Percentiles rank a stretch among this genome's conserved stretches.
These are phyloP conservation scores for Wickerhamiella siamensis DNA, from an alignment of 805 yeast genomes.

Conservation along the genomic window DNA sequence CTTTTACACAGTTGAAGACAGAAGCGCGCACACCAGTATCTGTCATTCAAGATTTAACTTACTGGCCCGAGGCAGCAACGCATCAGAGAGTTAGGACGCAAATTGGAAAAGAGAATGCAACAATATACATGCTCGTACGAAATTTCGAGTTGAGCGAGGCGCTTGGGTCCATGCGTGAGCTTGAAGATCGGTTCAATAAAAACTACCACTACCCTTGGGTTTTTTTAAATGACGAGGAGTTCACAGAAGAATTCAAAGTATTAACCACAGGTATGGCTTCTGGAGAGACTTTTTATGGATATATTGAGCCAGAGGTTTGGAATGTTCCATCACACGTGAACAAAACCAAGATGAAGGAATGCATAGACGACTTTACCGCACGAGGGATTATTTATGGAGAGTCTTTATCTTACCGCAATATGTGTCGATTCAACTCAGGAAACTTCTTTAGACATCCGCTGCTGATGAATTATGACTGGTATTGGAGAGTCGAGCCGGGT, in stretches of 20 bases:
- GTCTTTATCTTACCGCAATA: constrained; percentile 63
- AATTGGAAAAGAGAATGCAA: constrained; percentile 61
- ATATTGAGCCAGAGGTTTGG: constrained; percentile 77
- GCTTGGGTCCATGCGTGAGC: constrained; percentile 58
- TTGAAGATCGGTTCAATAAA: constrained; percentile 81
- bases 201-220: constrained; percentile 88
- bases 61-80: constrained; percentile 17
- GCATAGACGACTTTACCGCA: constrained; percentile 32
- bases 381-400: constrained; percentile 48
- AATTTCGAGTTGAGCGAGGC: constrained; percentile 70
- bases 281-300: constrained; percentile 66
- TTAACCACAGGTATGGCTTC: constrained; percentile 54
- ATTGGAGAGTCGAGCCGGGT: constrained; percentile 92
- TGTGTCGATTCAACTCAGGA: constrained; percentile 93
- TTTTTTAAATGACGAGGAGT: constrained; percentile 76
- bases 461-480: constrained; percentile 63
- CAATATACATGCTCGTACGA: constrained; percentile 74
- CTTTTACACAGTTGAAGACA: no score
- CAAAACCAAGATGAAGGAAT: constrained; percentile 35
- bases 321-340: constrained; percentile 61
- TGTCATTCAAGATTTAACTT: constrained; percentile 14
- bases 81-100: constrained; percentile 21
- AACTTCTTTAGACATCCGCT: constrained; percentile 71
- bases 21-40: no score
- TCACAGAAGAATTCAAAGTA: constrained; percentile 64